Base-by-base conservation (phyloP, 2,329 filamentous ascomycete genomes). In the Cercospora sesami region DNA sequence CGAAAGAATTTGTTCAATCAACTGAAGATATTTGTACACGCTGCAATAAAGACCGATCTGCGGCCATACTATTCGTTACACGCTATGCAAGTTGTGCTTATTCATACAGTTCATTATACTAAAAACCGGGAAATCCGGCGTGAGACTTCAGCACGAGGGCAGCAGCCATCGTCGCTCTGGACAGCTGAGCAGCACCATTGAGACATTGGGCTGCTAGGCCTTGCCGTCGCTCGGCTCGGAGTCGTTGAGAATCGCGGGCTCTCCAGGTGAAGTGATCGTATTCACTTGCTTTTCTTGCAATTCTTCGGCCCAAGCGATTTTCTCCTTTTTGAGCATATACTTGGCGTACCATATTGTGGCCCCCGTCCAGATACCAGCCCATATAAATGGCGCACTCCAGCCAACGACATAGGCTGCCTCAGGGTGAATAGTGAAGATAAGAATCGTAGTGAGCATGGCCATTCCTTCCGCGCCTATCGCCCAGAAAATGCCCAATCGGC, bases 401-500 rank as follows among this genome's bases (percentile, higher is more conserved):
- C 83, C 83, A 58, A 84, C 80, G 45, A 82, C 78, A 69, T 84
- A 85, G 14, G 82, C 83, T 51, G 80, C 81, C 66, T 85, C 81
- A 26, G 78, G 76, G 60, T 80, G 73, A 18, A 84, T 79, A 5
- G 83, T 84, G 72, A 84, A 84, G 21, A 84, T 77, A 28, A 85
- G 75, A 12, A 80, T 79, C 1, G 82, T 83, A 14, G 79, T 80
- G 6, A 80, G 75, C 3, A 77, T 75, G 0, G 82, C 79, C 65
- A 79, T 79, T 2, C 73, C 75, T 59, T 82, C 76, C 3, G 80
- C 78, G 8, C 82, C 83, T 66, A 83, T 74, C 6, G 81, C 83
- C 85, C 85, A 86, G 73, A 86, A 86, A 4, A 84, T 72, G 3
- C 84, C 84, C 69, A 86, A 72, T 2, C 82, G 79, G 65, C 85